phyloP scores from a whole-genome alignment of 163 green algal genomes.

The Scenedesmus sp. region DNA sequence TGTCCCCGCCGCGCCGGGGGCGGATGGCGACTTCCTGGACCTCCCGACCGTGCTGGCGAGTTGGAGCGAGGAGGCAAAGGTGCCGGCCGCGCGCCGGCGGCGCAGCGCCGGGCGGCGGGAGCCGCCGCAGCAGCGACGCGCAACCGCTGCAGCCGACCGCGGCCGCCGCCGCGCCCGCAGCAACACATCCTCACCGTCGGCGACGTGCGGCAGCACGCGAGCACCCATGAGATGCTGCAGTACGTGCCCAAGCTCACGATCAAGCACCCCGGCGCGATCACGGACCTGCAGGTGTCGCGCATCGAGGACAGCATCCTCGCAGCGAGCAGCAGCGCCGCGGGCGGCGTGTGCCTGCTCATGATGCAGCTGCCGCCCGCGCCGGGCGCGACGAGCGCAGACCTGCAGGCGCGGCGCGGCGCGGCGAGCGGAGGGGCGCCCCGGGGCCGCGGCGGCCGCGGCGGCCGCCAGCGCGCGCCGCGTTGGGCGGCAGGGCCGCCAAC shows the following conservation, averaged over 20 bases:
- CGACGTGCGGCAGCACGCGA: constrained; percentile 8
- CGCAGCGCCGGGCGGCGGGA: neutral
- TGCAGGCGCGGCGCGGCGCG: constrained; percentile 15
- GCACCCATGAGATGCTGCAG: constrained; percentile 11
- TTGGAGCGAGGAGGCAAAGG: constrained; percentile 31
- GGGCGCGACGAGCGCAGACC: constrained; percentile 10
- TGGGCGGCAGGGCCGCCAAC: neutral
- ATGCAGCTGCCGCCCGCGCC: constrained; percentile 24
- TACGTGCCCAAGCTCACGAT: neutral
- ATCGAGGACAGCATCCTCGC: constrained; percentile 23
- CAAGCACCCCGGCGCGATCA: constrained; percentile 4
- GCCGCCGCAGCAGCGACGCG: neutral
- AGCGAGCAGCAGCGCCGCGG: neutral
- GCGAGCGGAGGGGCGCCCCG: too few relatives aligned
- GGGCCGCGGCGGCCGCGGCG: neutral
- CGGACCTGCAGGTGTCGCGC: constrained; percentile 33
- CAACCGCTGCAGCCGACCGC: neutral
- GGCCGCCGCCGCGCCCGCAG: neutral
- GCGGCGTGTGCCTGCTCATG: constrained; percentile 20
- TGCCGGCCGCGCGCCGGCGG: neutral
- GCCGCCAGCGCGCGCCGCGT: neutral
- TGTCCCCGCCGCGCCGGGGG: neutral
- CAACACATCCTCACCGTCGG: constrained; percentile 20
- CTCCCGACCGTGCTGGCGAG: constrained; percentile 20
- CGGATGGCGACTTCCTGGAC: constrained; percentile 4